A percentile compares a stretch with the other conserved stretches of the same genome.
Evolutionary conservation across 805 yeast species (phyloP).

Genomic region (Pichia membranifaciens): DNA sequence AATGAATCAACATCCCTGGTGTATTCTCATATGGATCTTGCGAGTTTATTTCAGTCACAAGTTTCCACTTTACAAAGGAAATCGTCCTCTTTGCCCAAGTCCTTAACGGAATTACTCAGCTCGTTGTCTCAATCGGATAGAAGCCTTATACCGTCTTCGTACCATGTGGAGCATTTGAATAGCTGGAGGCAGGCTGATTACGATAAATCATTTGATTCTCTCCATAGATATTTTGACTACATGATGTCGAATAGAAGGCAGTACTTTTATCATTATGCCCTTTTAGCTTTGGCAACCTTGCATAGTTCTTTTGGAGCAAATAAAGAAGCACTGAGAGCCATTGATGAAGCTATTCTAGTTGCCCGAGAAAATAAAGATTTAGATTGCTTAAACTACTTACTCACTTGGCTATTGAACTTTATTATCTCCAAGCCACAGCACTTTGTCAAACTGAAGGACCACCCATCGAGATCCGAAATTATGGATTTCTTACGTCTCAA

Average conservation of each 20-base stretch:
- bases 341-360: slow-evolving; percentile 80
- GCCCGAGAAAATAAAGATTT: slow-evolving; percentile 82
- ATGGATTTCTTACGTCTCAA: slow-evolving; percentile 54
- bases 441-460: slow-evolving; percentile 30
- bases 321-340: slow-evolving; percentile 67
- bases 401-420: slow-evolving; percentile 70
- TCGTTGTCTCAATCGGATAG: slow-evolving; percentile 44
- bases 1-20: not conserved
- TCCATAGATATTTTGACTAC: slow-evolving; percentile 64
- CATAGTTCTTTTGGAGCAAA: slow-evolving; percentile 65
- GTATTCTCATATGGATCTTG: slow-evolving; percentile 44
- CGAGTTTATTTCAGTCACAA: slow-evolving; percentile 46
- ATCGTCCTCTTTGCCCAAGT: slow-evolving; percentile 45
- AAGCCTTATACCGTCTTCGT: slow-evolving; percentile 38
- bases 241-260: slow-evolving; percentile 63
- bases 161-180: slow-evolving; percentile 58
- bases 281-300: slow-evolving; percentile 63
- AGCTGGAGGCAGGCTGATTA: slow-evolving; percentile 54
- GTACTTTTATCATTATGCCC: slow-evolving; percentile 68
- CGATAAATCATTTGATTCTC: slow-evolving; percentile 50
- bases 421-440: slow-evolving; percentile 61
- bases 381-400: slow-evolving; percentile 61
- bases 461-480: slow-evolving; percentile 55
- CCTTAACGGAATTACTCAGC: slow-evolving; percentile 36
- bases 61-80: slow-evolving; percentile 45